phyloP scores from a whole-genome alignment of 345 rosid species.

The Populus ilicifolia region DNA sequence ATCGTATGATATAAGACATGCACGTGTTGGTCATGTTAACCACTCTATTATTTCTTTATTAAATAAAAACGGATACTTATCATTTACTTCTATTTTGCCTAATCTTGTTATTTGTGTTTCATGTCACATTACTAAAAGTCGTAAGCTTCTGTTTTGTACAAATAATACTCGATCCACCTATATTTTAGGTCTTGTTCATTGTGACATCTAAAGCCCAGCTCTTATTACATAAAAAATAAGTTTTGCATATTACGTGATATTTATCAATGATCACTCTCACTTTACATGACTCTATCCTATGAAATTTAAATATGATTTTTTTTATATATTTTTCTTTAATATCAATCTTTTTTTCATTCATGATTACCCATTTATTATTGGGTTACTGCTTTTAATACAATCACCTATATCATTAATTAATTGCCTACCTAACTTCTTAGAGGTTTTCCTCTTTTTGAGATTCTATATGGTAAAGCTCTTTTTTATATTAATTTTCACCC shows the following conservation, averaged over 20 bases:
- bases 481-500: neutral
- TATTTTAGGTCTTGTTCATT: neutral
- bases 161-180: neutral
- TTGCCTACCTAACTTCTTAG: neutral
- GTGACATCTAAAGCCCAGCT: neutral
- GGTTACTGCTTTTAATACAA: neutral
- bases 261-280: neutral
- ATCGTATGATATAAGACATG: constrained; percentile 6
- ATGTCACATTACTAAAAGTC: constrained; percentile 2
- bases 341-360: neutral
- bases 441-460: neutral
- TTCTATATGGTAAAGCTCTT: too few species aligned
- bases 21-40: neutral
- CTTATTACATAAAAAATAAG: neutral
- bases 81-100: neutral
- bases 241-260: neutral
- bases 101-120: neutral
- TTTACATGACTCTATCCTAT: constrained; percentile 1
- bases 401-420: neutral
- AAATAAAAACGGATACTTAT: neutral
- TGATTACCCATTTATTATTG: neutral
- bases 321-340: neutral
- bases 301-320: neutral
- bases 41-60: neutral
- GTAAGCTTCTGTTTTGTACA: neutral